Conservation (phyloP, 805 yeast species). For the Cyberlindnera euphorbiiphila region DNA sequence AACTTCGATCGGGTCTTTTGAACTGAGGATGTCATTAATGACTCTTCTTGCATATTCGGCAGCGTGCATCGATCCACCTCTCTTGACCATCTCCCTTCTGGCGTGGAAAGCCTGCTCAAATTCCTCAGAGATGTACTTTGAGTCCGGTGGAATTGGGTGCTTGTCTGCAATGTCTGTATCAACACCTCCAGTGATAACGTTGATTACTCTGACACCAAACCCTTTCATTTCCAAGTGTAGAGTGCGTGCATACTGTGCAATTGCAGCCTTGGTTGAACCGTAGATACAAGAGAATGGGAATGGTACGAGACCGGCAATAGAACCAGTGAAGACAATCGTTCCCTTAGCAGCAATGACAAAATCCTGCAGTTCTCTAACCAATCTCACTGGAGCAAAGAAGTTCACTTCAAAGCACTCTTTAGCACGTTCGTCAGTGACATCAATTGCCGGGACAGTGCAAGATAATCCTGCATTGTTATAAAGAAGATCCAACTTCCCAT, state of each 20-base stretch:
- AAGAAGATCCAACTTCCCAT: conserved; percentile 52
- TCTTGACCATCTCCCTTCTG: conserved; percentile 57
- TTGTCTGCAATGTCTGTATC: conserved; percentile 65
- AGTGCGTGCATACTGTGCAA: conserved; percentile 64
- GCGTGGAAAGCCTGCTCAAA: conserved; percentile 44
- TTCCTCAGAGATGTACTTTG: conserved; percentile 50
- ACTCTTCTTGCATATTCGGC: conserved; percentile 54
- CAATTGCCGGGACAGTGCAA: conserved; percentile 67
- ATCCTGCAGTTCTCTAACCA: conserved; percentile 54
- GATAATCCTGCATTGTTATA: conserved; percentile 78
- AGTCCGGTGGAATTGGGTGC: conserved; percentile 52
- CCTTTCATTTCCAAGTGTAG: conserved; percentile 67
- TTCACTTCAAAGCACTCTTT: conserved; percentile 46
- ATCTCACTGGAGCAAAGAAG: conserved; percentile 64
- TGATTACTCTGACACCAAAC: conserved; percentile 66
- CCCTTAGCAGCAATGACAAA: conserved; percentile 63
- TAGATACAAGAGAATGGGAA: conserved; percentile 71
- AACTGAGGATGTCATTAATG: conserved; percentile 43
- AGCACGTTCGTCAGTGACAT: conserved; percentile 51
- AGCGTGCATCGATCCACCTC: conserved; percentile 56
- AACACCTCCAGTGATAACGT: conserved; percentile 75
- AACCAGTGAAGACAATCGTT: conserved; percentile 70
- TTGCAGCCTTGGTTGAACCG: conserved; percentile 69
- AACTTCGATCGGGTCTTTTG: conserved; percentile 42
- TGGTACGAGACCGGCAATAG: conserved; percentile 59